Evolutionary conservation across 2,329 filamentous ascomycete genomes (phyloP), one percentile per base, ranked within the genome.

Genomic region (Phyllosticta capitalensis): DNA sequence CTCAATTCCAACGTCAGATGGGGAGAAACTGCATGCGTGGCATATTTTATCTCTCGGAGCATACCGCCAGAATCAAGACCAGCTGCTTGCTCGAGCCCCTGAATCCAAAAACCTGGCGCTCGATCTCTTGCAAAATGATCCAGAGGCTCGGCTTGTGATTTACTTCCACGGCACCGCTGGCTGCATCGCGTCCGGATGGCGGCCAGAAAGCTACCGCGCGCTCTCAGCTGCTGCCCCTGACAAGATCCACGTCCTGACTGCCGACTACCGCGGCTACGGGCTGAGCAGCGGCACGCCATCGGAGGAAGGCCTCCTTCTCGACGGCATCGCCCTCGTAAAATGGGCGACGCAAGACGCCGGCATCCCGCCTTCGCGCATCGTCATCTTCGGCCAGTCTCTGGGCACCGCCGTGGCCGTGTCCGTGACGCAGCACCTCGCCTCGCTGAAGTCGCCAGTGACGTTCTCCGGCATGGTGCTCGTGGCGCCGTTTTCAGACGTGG

Each of bases 181-280:
- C 0, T 84, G 80, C 0, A 69, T 85, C 6, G 83, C 74, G 0
- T 83, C 80, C 1, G 80, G 80, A 0, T 81, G 76, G 67, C 71
- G 83, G 7, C 77, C 78, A 0, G 75, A 78, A 3, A 83, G 78
- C 65, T 85, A 86, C 66, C 77, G 82, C 1, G 80, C 78, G 12
- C 71, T 84, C 50, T 80, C 74, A n/a, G 79, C 78, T 6, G 76
- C 72, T 0, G 72, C 76, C 1, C 78, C 81, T 0, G 65, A 72
- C 20, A 81, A 79, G 48, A 81, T 83, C 1, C 72, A 70, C 67
- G 83, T 96, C 22, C 77, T 96, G 14, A 82, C 90, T n/a, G 85
- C 96, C 64, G 92, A 96, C 76, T 96, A 96, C 71, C 87, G 92
- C 28, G 92, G 92, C 1, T 97, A 90, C 66, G 92, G 92, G 1